These are phyloP conservation scores for Taphrina communis DNA, from an alignment of 1,139 yeast species.

Conservation along the genomic window DNA sequence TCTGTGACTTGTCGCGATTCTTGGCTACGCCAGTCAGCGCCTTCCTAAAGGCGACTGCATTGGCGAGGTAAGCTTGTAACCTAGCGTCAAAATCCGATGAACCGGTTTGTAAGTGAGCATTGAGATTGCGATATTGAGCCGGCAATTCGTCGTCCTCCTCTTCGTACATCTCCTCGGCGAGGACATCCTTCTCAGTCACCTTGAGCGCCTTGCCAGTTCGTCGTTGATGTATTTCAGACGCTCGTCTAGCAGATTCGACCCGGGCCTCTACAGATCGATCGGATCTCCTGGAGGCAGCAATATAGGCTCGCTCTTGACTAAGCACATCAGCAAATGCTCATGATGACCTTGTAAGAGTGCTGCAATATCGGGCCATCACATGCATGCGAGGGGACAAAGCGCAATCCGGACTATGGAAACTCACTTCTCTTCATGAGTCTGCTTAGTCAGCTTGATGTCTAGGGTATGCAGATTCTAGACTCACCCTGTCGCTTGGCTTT, in stretches of 20 bases:
- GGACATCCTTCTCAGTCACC: slow-evolving; percentile 40
- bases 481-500: slow-evolving; percentile 28
- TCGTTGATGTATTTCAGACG: slow-evolving; percentile 37
- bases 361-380: neutral
- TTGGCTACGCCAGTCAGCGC: slow-evolving; percentile 36
- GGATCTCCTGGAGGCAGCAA: slow-evolving; percentile 40
- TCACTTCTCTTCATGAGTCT: slow-evolving; percentile 35
- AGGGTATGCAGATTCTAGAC: neutral
- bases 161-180: slow-evolving; percentile 40
- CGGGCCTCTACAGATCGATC: slow-evolving; percentile 41
- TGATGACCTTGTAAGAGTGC: neutral
- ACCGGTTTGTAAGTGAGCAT: slow-evolving; percentile 39
- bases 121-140: slow-evolving; percentile 34
- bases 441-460: slow-evolving; percentile 21
- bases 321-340: neutral
- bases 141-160: slow-evolving; percentile 41
- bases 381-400: neutral
- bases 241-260: slow-evolving; percentile 36
- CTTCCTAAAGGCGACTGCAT: slow-evolving; percentile 39
- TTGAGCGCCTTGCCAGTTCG: slow-evolving; percentile 40
- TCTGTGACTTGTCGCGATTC: slow-evolving; percentile 34
- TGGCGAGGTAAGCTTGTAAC: slow-evolving; percentile 36
- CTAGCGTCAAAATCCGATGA: slow-evolving; percentile 36
- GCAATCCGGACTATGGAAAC: neutral
- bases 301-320: slow-evolving; percentile 40